These are phyloP conservation scores for Bruguiera hainesii DNA, from an alignment of 441 rosid species.

Conservation along the genomic window DNA sequence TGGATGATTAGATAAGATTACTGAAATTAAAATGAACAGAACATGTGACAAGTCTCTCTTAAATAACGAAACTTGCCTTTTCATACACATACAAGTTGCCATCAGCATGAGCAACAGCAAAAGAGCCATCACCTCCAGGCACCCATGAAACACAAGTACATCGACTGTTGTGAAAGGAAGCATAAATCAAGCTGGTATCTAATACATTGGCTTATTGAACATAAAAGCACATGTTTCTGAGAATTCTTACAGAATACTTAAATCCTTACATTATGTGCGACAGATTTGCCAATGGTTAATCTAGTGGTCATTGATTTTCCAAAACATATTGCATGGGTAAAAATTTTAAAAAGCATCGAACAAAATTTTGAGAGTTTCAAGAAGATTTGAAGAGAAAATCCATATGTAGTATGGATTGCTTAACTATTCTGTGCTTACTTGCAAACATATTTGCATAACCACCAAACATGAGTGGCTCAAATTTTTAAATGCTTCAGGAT, in stretches of 20 bases:
- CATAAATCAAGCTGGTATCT: slow-evolving; percentile 9
- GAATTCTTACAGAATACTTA: slow-evolving; percentile 4
- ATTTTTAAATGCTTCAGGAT: too few relatives aligned
- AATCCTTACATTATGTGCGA: not conserved
- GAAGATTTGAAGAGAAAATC: not conserved
- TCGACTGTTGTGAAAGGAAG: slow-evolving; percentile 54
- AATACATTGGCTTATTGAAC: not conserved
- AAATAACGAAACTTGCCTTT: slow-evolving; percentile 62
- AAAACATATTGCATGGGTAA: not conserved
- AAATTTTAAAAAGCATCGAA: not conserved
- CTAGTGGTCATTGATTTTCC: not conserved
- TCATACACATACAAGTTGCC: slow-evolving; percentile 92
- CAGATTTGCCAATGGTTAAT: not conserved
- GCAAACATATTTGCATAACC: too few relatives aligned
- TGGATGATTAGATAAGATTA: slow-evolving; percentile 17
- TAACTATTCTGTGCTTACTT: not conserved
- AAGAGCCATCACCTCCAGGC: slow-evolving; percentile 95
- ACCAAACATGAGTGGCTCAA: too few relatives aligned
- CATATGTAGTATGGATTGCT: not conserved
- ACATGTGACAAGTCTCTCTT: slow-evolving; percentile 1
- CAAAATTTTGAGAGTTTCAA: not conserved
- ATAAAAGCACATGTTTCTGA: not conserved
- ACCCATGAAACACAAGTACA: slow-evolving; percentile 90
- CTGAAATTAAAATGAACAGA: slow-evolving; percentile 13
- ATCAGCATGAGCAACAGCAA: slow-evolving; percentile 93